Conservation (phyloP, 1,139 yeast species). For the Meyerozyma sp. region DNA sequence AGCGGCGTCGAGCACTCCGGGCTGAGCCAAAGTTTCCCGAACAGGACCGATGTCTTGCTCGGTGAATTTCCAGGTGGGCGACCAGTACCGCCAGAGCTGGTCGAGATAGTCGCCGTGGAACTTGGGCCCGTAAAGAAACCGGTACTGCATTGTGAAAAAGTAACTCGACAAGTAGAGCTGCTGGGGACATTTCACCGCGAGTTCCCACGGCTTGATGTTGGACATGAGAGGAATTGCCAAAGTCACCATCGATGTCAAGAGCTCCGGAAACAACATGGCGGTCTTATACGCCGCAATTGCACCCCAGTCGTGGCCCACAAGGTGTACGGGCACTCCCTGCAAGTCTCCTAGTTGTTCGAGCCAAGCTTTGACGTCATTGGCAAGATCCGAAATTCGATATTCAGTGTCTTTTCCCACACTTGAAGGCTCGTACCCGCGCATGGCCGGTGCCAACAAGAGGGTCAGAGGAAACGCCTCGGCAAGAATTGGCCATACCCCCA, state of each 20-base stretch:
- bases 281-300: conserved; percentile 34
- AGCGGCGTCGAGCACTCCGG: conserved; percentile 30
- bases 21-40: conserved; percentile 20
- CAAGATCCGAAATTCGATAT: conserved; percentile 26
- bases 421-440: conserved; percentile 38
- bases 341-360: conserved; percentile 10
- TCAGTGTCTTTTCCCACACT: conserved; percentile 24
- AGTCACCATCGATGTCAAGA: conserved; percentile 29
- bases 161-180: conserved; percentile 35
- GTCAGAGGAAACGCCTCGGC: conserved; percentile 14
- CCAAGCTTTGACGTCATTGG: conserved; percentile 34
- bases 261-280: conserved; percentile 32
- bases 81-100: conserved; percentile 36
- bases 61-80: conserved; percentile 33
- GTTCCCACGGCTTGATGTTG: conserved; percentile 23
- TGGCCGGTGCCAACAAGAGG: conserved; percentile 31
- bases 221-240: conserved; percentile 38
- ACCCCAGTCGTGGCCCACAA: conserved; percentile 47
- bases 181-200: conserved; percentile 25
- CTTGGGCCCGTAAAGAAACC: conserved; percentile 18
- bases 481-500: conserved; percentile 21
- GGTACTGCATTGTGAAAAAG: conserved; percentile 37
- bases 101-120: conserved; percentile 26
- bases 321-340: conserved; percentile 26
- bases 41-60: conserved; percentile 24